A percentile compares a stretch with the other conserved stretches of the same genome.
Conservation (phyloP, 768 basidiomycete species). For the Coprinellus micaceus region DNA sequence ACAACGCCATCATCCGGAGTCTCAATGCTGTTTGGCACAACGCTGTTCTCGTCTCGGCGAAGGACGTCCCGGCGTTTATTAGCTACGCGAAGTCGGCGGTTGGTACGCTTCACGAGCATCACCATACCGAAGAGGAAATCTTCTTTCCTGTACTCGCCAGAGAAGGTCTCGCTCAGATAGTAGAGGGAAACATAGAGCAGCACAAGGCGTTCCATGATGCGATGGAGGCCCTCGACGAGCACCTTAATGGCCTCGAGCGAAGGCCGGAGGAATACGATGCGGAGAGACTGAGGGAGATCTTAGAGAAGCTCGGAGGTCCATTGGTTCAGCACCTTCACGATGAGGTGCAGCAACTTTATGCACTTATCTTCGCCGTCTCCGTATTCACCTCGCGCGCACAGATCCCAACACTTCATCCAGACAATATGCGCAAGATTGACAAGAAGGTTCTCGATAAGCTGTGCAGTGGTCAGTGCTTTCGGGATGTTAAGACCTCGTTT, state of each 20-base stretch:
- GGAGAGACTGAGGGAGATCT: constrained; percentile 12
- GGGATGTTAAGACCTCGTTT: neutral
- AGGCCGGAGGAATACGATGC: constrained; percentile 17
- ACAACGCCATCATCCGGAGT: constrained; percentile 12
- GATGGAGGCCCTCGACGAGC: constrained; percentile 19
- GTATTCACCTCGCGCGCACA: neutral
- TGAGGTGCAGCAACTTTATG: constrained; percentile 17
- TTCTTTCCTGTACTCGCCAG: constrained; percentile 23
- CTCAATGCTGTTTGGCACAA: constrained; percentile 9
- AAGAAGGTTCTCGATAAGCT: constrained; percentile 12
- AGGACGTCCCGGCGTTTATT: constrained; percentile 19
- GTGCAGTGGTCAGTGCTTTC: constrained; percentile 4
- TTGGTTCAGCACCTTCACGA: constrained; percentile 24
- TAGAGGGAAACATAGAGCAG: constrained; percentile 24
- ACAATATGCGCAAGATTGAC: constrained; percentile 14
- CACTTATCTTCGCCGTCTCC: no score
- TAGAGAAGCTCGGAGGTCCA: constrained; percentile 20
- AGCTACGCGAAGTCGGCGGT: constrained; percentile 19
- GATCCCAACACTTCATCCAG: constrained; percentile 21
- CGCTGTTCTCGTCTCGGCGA: constrained; percentile 14
- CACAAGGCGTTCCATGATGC: constrained; percentile 20
- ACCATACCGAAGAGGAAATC: constrained; percentile 22
- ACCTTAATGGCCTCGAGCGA: constrained; percentile 14
- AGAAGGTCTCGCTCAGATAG: constrained; percentile 16
- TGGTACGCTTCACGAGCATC: constrained; percentile 19